phyloP scores from a whole-genome alignment of 2,329 filamentous ascomycete genomes.

The Hortaea werneckii region DNA sequence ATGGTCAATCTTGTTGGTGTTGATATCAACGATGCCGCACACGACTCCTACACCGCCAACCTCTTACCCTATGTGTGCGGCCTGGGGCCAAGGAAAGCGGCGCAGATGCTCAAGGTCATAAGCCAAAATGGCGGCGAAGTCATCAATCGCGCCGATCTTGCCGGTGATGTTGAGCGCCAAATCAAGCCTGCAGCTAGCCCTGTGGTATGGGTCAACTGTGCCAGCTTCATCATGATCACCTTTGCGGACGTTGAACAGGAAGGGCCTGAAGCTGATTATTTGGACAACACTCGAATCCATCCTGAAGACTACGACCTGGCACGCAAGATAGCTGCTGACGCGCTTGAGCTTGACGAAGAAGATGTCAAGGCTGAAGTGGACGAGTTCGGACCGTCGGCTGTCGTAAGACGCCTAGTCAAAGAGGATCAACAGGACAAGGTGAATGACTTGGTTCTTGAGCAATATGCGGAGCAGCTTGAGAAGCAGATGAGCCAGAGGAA shows the following conservation, averaged over 20 bases:
- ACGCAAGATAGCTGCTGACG: slow-evolving; percentile 96
- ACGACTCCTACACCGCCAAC: slow-evolving; percentile 71
- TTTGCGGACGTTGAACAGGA: slow-evolving; percentile 64
- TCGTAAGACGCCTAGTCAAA: slow-evolving; percentile 89
- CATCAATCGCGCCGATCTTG: slow-evolving; percentile 72
- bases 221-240: slow-evolving; percentile 85
- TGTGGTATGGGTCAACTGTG: slow-evolving; percentile 91
- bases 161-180: slow-evolving; percentile 66
- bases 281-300: slow-evolving; percentile 94
- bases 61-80: slow-evolving; percentile 85
- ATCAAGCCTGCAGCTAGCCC: slow-evolving; percentile 64
- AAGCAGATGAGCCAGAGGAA: slow-evolving; percentile 89
- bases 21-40: slow-evolving; percentile 84
- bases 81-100: slow-evolving; percentile 83
- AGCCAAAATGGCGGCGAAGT: slow-evolving; percentile 83
- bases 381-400: slow-evolving; percentile 78
- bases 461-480: slow-evolving; percentile 93
- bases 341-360: slow-evolving; percentile 91
- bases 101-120: slow-evolving; percentile 75
- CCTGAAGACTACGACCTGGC: slow-evolving; percentile 97
- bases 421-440: slow-evolving; percentile 91
- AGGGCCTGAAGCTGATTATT: slow-evolving; percentile 65
- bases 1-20: slow-evolving; percentile 97
- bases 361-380: slow-evolving; percentile 92
- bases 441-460: slow-evolving; percentile 89